Base-by-base conservation (phyloP, 305 asterid species). In the Lippia alba region DNA sequence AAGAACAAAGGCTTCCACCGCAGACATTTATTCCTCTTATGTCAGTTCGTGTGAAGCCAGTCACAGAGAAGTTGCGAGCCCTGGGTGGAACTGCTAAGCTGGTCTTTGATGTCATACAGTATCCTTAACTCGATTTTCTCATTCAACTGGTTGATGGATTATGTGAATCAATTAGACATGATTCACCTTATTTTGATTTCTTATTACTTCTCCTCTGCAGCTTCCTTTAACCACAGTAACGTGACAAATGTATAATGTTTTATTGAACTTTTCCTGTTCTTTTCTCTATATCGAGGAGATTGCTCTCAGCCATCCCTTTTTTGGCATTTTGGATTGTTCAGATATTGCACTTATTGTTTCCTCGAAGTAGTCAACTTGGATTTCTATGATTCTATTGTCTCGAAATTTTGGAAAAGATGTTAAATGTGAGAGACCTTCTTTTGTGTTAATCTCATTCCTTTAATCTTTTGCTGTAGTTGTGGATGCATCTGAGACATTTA, bases 1-100 rank as follows among this genome's bases (percentile, higher is more conserved):
- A 95, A 79, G 97, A 92, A 80, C 99, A 95, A 78, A 86, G 96
- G 89, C 99, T 95, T 76, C 98, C 99, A 61, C 98, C 99, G 58
- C 96, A 86, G 84, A 95, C 98, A 64, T 95, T 95, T 82, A 95
- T 95, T 71, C 99, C 99, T 75, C 97, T 95, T 76, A 84, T 78
- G 76, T 89, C 98, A 12, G 96, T 95, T 76, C 96, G 99, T 62
- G 97, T 95, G 75, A 90, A 86, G 83, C 97, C 97, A 80, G 85
- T 95, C 60, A 67, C 71, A 30, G 99, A 95, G 96, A 87, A 71
- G 85, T 74, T 92, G 88, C 99, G 97, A 56, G 77, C 94, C 40
- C 85, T 95, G 84, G 94, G 92, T 62, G 98, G 99, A 79, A 92
- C 97, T 50, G 91, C 99, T 19, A 92, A 85, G 91, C 90, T 95